A percentile compares a stretch with the other conserved stretches of the same genome.
These are phyloP conservation scores for Populus hybrid DNA, from an alignment of 441 rosid genomes.

Conservation along the genomic window DNA sequence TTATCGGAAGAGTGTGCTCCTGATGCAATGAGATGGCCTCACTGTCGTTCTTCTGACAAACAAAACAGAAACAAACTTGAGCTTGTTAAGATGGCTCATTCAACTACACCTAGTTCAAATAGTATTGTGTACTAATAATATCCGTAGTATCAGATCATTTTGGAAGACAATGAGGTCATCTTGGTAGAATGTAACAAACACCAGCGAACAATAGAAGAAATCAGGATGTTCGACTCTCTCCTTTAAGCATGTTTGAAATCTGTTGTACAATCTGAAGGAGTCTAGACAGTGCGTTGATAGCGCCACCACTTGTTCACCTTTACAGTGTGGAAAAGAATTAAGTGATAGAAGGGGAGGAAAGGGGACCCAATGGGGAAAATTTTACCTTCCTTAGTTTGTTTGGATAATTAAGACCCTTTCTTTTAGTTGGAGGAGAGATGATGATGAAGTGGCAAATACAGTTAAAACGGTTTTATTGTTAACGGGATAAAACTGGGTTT, in stretches of 20 bases:
- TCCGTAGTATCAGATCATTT: not conserved
- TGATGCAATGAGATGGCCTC: slow-evolving; percentile 83
- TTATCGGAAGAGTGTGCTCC: slow-evolving; percentile 98
- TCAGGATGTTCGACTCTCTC: not conserved
- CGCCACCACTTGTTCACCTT: not conserved
- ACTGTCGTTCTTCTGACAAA: slow-evolving; percentile 61
- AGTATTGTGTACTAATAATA: not conserved
- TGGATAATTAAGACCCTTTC: not conserved
- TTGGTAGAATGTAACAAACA: not conserved
- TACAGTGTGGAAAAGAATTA: not conserved
- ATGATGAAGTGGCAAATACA: not conserved
- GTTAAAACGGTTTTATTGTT: not conserved
- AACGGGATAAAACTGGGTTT: not conserved
- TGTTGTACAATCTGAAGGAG: not conserved
- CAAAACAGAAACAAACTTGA: not conserved
- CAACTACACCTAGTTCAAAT: not conserved
- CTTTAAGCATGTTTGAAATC: not conserved
- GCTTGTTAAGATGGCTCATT: slow-evolving; percentile 5
- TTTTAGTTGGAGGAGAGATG: too few species aligned
- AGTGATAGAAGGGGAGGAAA: not conserved
- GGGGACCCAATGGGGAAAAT: not conserved
- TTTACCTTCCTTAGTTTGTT: not conserved
- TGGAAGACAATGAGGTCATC: not conserved
- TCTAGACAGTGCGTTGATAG: not conserved
- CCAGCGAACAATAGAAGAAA: not conserved